Percentiles rank a stretch among this genome's conserved stretches.
Evolutionary conservation across 225 moss, liverwort and hornwort genomes (phyloP).

Genomic region (Physcomitrium patens): DNA sequence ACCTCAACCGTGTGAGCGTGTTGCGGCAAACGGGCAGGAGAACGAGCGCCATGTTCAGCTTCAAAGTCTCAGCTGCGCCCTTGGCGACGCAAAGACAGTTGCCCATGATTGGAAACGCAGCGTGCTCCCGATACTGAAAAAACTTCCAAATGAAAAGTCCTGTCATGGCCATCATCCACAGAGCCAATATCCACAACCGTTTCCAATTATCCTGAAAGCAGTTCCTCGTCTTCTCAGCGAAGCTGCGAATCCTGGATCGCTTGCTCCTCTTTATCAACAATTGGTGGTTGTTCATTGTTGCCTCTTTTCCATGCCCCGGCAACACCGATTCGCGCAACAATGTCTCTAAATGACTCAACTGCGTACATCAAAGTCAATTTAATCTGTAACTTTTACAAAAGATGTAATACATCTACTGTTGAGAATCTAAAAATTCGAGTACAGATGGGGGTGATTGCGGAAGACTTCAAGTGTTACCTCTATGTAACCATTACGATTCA

Average conservation of each 20-base stretch:
- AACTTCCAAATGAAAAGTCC: constrained; percentile 81
- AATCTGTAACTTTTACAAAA: too few relatives aligned
- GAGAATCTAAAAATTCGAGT: too few relatives aligned
- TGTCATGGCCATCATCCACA: constrained; percentile 69
- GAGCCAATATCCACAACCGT: constrained; percentile 68
- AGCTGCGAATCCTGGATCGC: constrained; percentile 30
- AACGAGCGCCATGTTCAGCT: constrained; percentile 97
- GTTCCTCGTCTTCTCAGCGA: constrained; percentile 44
- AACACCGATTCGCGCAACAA: constrained; percentile 64
- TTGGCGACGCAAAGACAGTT: constrained; percentile 81
- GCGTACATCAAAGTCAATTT: background rate
- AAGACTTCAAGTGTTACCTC: constrained; percentile 44
- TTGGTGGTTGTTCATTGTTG: constrained; percentile 68
- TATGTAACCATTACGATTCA: constrained; percentile 70
- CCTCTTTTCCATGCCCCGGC: constrained; percentile 56
- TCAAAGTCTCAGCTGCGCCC: constrained; percentile 91
- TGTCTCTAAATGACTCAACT: constrained; percentile 80
- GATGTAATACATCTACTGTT: too few relatives aligned
- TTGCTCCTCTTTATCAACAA: constrained; percentile 49
- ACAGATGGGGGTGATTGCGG: too few relatives aligned
- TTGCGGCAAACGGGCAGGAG: constrained; percentile 94
- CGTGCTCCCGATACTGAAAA: constrained; percentile 61
- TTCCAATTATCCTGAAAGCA: constrained; percentile 86
- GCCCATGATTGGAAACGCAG: constrained; percentile 62
- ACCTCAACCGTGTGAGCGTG: constrained; percentile 80